Base-by-base conservation (phyloP, 1,284 basidiomycete species). In the Melampsora abietis-canadensis region DNA sequence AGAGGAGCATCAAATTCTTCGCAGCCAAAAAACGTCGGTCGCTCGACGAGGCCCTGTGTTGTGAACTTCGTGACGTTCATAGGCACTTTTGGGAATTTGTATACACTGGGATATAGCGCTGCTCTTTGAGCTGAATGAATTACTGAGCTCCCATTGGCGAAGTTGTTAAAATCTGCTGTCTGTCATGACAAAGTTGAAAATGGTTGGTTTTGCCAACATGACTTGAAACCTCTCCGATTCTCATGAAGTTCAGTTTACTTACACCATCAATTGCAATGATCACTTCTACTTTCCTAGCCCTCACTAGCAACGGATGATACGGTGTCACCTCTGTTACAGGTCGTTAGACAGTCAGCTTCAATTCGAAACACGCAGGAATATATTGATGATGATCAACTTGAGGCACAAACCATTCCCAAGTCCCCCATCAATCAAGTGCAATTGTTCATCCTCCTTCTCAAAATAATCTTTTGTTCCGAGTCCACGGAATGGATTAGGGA, bases 201-300 rank as follows among this genome's bases (percentile, higher is more conserved):
- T 14, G 19, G 10, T 44, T 15, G 40, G 40, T 44, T 44, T 44
- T 44, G 14, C 40, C 4, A 17, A 17, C 37, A 12, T 40, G 8
- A 12, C 37, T 40, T 15, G 15, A 44, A 44, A 44, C 40, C 40
- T 44, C 40, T 15, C 14, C 15, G 15, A 44, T 15, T 44, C 40
- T 44, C 40, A 17, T 44, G 1, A 57, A 24, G 24, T 30, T 60
- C 27, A 14, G 1, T 57, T 57, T 17, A 48, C 44, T 74, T 66
- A 74, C 70, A 47, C 70, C 70, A 60, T 74, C 70, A 21, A 74
- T 30, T 34, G 70, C 70, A 59, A 74, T 44, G 21, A 74, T 74
- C 4, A 66, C 54, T 27, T 74, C 70, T 6, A 66, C 70, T 21
- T 65, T 34, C 17, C 63, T 46, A n/a, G 63, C 62, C 24, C 27